phyloP scores from a whole-genome alignment of 2,329 filamentous ascomycete genomes.

The Phialocephala sp. region DNA sequence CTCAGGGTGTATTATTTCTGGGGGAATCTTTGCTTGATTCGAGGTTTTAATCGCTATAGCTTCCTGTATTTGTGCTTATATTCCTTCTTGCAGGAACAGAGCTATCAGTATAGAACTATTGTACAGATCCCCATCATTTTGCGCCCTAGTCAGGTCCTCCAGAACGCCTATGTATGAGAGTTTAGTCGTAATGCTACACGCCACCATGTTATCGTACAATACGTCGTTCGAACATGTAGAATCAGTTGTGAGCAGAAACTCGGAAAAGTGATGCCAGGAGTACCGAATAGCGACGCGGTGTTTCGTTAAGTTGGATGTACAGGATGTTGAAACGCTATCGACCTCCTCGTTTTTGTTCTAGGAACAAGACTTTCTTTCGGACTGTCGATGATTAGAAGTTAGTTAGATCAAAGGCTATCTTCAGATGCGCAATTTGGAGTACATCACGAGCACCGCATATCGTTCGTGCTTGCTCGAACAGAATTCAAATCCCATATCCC shows the following conservation, averaged over 20 bases:
- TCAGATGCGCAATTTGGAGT: not conserved
- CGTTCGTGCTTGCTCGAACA: not conserved
- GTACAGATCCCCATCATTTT: constrained; percentile 2
- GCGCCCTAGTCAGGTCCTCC: not conserved
- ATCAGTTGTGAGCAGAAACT: not conserved
- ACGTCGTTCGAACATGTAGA: not conserved
- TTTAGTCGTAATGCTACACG: not conserved
- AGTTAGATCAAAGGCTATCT: not conserved
- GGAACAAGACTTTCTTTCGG: constrained; percentile 92
- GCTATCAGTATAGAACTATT: not conserved
- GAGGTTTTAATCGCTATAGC: not conserved
- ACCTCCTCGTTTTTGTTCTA: constrained; percentile 85
- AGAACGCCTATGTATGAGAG: not conserved
- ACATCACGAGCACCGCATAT: not conserved
- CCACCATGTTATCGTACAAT: constrained; percentile 2
- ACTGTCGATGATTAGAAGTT: constrained; percentile 58
- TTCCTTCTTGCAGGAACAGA: not conserved
- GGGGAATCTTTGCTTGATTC: not conserved
- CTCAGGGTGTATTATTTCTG: not conserved
- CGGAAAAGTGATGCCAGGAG: not conserved
- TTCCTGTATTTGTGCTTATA: not conserved
- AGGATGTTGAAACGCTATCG: constrained; percentile 49
- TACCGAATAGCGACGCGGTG: not conserved
- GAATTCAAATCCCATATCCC: not conserved
- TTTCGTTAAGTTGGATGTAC: not conserved